Conservation (phyloP, 2,329 filamentous ascomycete species). For the Colletotrichum orbiculare region DNA sequence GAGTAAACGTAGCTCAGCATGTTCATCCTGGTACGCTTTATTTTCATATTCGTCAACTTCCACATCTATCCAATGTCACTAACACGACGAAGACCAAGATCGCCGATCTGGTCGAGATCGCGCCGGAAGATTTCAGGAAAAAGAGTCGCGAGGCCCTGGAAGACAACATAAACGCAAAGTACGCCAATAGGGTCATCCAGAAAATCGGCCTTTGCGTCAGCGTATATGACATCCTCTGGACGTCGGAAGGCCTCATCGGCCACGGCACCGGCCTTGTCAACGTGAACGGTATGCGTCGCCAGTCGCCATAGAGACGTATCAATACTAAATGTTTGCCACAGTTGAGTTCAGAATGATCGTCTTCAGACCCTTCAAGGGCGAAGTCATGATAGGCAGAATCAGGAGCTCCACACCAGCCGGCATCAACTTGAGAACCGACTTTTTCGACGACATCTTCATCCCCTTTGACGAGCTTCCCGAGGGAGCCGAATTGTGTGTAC, state of each 20-base stretch:
- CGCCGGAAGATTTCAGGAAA: constrained; percentile 88
- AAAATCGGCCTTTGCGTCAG: constrained; percentile 94
- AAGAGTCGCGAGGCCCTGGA: constrained; percentile 86
- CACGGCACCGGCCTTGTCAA: constrained; percentile 93
- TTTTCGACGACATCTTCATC: constrained; percentile 93
- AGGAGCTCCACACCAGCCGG: constrained; percentile 77
- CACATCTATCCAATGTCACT: constrained; percentile 19
- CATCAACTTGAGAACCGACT: constrained; percentile 85
- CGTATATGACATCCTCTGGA: constrained; percentile 89
- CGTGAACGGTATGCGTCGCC: constrained; percentile 76
- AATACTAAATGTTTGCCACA: constrained; percentile 48
- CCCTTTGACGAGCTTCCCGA: constrained; percentile 79
- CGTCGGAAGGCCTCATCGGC: constrained; percentile 93
- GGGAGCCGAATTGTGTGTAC: constrained; percentile 77
- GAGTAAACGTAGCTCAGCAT: constrained; percentile 44
- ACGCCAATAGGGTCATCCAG: constrained; percentile 94
- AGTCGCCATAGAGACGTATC: neutral
- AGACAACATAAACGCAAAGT: constrained; percentile 97
- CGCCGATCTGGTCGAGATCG: constrained; percentile 93
- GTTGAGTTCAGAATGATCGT: constrained; percentile 94
- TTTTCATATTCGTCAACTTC: neutral
- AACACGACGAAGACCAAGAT: constrained; percentile 78
- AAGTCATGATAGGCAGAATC: constrained; percentile 89
- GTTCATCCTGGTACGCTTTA: constrained; percentile 62
- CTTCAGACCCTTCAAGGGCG: constrained; percentile 95